phyloP scores from a whole-genome alignment of 306 rosid species.

The Morella rubra region DNA sequence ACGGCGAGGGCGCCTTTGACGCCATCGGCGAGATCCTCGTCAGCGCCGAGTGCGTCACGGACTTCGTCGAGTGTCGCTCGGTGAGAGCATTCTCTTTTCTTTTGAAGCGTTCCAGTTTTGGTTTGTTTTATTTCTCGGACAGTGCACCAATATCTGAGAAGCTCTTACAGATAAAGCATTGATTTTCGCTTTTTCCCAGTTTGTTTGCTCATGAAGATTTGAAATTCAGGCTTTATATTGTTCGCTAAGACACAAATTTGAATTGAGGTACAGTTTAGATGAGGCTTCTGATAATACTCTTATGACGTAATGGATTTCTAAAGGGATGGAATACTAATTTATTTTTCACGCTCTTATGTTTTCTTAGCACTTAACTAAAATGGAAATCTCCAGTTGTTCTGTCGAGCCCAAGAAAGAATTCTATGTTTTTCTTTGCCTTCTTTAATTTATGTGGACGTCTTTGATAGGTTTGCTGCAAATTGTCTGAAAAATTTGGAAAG shows the following conservation, averaged over 20 bases:
- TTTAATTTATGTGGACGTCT: constrained; percentile 10
- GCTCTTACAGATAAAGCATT: neutral
- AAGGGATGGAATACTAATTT: neutral
- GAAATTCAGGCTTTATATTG: neutral
- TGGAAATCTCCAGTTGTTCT: neutral
- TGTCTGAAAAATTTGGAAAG: constrained; percentile 83
- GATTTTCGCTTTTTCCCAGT: neutral
- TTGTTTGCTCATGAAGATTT: neutral
- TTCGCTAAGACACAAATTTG: neutral
- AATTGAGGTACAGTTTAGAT: too few species aligned
- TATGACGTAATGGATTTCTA: neutral
- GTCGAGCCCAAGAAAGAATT: neutral
- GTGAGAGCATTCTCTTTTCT: constrained; percentile 42
- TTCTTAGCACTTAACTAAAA: neutral
- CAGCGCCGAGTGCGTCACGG: constrained; percentile 77
- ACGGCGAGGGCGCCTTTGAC: constrained; percentile 87
- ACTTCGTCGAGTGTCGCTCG: constrained; percentile 73
- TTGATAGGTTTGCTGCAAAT: constrained; percentile 69
- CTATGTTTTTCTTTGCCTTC: neutral
- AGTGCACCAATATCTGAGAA: neutral
- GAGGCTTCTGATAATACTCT: neutral
- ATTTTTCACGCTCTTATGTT: neutral
- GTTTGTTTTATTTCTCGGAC: constrained; percentile 14
- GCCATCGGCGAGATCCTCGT: constrained; percentile 88
- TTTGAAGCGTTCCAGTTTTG: too few species aligned